Evolutionary conservation across 768 basidiomycete genomes (phyloP).

Genomic region (Russula lepida): DNA sequence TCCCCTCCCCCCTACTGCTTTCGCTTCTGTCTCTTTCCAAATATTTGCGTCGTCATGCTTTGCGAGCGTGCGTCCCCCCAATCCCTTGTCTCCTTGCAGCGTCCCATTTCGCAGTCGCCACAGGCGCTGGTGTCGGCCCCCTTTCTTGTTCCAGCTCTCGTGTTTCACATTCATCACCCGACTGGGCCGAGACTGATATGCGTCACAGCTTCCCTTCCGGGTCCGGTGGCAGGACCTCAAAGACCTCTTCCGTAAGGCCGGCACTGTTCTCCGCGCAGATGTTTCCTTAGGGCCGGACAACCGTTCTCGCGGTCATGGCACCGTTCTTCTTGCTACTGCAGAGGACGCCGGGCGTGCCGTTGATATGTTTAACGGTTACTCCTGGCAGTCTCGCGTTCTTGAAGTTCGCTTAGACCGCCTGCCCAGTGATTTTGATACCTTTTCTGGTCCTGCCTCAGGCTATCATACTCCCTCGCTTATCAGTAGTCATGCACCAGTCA

Average conservation of each 20-base stretch:
- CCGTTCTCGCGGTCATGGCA: conserved; percentile 88
- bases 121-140: background rate
- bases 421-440: conserved; percentile 28
- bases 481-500: conserved; percentile 6
- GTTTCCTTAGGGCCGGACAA: conserved; percentile 68
- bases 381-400: conserved; percentile 90
- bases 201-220: conserved; percentile 77
- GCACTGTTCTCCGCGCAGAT: conserved; percentile 51
- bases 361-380: conserved; percentile 92
- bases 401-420: conserved; percentile 89
- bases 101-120: background rate
- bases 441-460: conserved; percentile 6
- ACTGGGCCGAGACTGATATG: background rate
- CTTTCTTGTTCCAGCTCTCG: background rate
- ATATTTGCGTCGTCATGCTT: background rate
- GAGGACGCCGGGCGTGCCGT: conserved; percentile 93
- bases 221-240: conserved; percentile 99
- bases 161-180: background rate
- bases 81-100: background rate
- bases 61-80: background rate
- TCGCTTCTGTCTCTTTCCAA: background rate
- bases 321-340: conserved; percentile 87
- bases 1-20: background rate
- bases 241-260: conserved; percentile 92
- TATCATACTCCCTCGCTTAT: conserved; percentile 11